Conservation (phyloP, 768 basidiomycete genomes). For the Tulasnella sp. region DNA sequence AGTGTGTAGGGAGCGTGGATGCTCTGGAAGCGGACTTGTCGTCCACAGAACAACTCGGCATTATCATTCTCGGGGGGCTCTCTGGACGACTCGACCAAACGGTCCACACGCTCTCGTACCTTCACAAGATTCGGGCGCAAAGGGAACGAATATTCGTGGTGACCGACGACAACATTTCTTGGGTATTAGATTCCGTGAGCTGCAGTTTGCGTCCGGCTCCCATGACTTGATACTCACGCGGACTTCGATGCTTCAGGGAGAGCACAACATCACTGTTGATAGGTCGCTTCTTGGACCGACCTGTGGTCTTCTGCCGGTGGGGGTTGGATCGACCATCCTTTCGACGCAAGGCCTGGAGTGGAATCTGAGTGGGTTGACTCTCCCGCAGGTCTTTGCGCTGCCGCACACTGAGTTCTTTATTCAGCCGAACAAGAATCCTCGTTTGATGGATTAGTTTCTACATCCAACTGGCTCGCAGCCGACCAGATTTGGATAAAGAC, state of each 20-base stretch:
- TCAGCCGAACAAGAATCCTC: slow-evolving; percentile 55
- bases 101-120: slow-evolving; percentile 71
- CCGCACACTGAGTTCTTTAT: neutral
- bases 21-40: neutral
- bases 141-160: slow-evolving; percentile 56
- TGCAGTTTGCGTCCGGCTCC: neutral
- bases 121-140: slow-evolving; percentile 63
- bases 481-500: slow-evolving; percentile 62
- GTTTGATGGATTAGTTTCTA: slow-evolving; percentile 78
- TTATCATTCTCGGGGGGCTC: slow-evolving; percentile 78
- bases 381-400: neutral
- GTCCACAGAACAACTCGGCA: slow-evolving; percentile 38
- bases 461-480: slow-evolving; percentile 82
- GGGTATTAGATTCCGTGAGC: slow-evolving; percentile 71
- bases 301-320: slow-evolving; percentile 91
- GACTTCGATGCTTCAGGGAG: slow-evolving; percentile 44
- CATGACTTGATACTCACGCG: neutral
- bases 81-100: slow-evolving; percentile 92
- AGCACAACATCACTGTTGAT: slow-evolving; percentile 68
- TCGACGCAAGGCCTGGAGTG: slow-evolving; percentile 77
- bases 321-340: slow-evolving; percentile 62
- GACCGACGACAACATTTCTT: slow-evolving; percentile 85
- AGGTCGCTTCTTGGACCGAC: slow-evolving; percentile 68
- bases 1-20: slow-evolving; percentile 45
- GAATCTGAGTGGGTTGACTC: slow-evolving; percentile 66